Conservation (phyloP, 192 early-diverging fungal genomes). For the Podila epigama region DNA sequence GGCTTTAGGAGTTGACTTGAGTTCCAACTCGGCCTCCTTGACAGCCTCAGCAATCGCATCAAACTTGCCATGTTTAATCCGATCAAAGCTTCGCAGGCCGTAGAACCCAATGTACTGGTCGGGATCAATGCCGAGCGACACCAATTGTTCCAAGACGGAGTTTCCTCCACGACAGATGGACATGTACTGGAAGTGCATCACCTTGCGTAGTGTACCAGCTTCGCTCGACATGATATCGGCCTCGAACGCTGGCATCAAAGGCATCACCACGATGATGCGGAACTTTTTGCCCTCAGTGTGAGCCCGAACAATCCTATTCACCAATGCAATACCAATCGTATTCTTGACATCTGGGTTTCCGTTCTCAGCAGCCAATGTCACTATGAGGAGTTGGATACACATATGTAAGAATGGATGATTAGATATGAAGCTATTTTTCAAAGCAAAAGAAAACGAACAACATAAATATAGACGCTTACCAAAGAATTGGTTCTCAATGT, state of each 20-base stretch:
- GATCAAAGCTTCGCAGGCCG: slow-evolving; percentile 77
- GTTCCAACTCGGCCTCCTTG: slow-evolving; percentile 12
- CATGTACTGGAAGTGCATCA: slow-evolving; percentile 84
- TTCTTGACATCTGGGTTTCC: slow-evolving; percentile 64
- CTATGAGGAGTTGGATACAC: slow-evolving; percentile 4
- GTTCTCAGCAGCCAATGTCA: slow-evolving; percentile 37
- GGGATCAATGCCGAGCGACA: slow-evolving; percentile 62
- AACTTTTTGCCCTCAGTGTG: slow-evolving; percentile 73
- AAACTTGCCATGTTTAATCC: slow-evolving; percentile 56
- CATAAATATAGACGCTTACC: slow-evolving; percentile 45
- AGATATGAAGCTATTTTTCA: neutral
- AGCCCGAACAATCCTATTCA: slow-evolving; percentile 78
- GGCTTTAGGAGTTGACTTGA: neutral
- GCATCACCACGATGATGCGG: slow-evolving; percentile 81
- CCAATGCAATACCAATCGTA: slow-evolving; percentile 64
- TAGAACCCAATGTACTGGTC: slow-evolving; percentile 76
- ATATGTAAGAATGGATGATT: neutral
- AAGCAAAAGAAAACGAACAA: neutral
- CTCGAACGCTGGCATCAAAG: slow-evolving; percentile 85
- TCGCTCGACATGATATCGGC: slow-evolving; percentile 79
- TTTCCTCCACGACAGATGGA: slow-evolving; percentile 78
- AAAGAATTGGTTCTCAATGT: slow-evolving; percentile 95
- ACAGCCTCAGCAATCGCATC: slow-evolving; percentile 10
- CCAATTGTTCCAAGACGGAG: slow-evolving; percentile 68
- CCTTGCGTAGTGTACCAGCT: slow-evolving; percentile 72